Percentiles rank a stretch among this genome's conserved stretches.
These are phyloP conservation scores for Schoenoplectus tabernaemontani DNA, from an alignment of 202 grass and related monocot species.

Conservation along the genomic window DNA sequence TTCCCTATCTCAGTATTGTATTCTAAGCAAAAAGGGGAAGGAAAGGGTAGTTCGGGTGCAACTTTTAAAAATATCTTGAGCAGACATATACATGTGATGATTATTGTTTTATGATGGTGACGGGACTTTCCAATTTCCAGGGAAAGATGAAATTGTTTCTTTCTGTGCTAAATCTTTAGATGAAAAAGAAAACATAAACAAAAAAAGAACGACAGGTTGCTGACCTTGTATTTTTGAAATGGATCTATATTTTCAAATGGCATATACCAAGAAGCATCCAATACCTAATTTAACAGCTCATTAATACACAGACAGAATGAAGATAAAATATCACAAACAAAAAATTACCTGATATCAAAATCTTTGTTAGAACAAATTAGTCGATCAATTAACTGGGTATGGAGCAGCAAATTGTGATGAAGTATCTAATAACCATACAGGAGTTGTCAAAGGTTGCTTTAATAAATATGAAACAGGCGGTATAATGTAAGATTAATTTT, in stretches of 20 bases:
- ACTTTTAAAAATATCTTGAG: background rate
- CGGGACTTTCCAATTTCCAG: background rate
- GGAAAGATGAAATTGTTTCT: background rate
- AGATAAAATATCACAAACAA: background rate
- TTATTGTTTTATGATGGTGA: background rate
- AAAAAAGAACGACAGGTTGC: background rate
- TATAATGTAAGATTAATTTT: too few relatives aligned
- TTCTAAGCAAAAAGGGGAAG: background rate
- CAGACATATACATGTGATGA: background rate
- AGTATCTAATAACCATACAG: background rate
- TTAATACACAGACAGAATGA: constrained; percentile 2
- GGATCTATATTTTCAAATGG: constrained; percentile 62
- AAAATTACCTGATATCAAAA: background rate
- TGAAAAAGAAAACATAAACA: background rate
- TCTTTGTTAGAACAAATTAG: background rate
- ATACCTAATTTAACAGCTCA: constrained; percentile 33
- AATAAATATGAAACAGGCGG: background rate
- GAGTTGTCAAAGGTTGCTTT: background rate
- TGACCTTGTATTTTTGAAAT: constrained; percentile 76
- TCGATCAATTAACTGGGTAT: background rate
- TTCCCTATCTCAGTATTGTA: background rate
- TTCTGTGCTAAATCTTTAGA: background rate
- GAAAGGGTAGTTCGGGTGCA: background rate
- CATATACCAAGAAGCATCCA: constrained; percentile 98
- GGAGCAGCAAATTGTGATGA: background rate